Evolutionary conservation across 352 stramenopile species (phyloP).

Genomic region (Phytophthora litchii): DNA sequence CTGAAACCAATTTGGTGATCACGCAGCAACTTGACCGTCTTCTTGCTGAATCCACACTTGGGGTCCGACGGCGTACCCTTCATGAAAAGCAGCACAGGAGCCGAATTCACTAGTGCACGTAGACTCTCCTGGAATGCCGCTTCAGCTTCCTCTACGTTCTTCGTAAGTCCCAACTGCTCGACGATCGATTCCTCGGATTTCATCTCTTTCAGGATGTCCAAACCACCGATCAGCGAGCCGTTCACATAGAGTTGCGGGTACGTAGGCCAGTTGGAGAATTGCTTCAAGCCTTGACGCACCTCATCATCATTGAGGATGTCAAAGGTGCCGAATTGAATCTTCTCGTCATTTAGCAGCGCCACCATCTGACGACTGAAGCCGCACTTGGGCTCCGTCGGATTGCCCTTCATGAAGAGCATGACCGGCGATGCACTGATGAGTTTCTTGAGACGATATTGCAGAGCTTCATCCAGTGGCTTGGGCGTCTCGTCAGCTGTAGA

Average conservation of each 20-base stretch:
- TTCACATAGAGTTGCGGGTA: constrained; percentile 99
- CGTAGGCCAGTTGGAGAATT: constrained; percentile 98
- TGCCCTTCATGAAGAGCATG: constrained; percentile 99
- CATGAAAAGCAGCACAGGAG: constrained; percentile 96
- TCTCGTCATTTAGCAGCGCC: constrained; percentile 91
- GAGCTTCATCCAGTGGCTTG: constrained; percentile 60
- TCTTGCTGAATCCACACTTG: constrained; percentile 95
- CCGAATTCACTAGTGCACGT: constrained; percentile 82
- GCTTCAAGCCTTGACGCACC: constrained; percentile 95
- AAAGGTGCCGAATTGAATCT: constrained; percentile 95
- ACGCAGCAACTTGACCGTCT: constrained; percentile 91
- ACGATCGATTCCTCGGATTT: constrained; percentile 82
- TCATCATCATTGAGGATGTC: constrained; percentile 98
- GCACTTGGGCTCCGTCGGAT: constrained; percentile 93
- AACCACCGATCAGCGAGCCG: constrained; percentile 94
- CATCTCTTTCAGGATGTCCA: constrained; percentile 99
- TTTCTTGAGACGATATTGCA: constrained; percentile 83
- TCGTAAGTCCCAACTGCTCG: constrained; percentile 74
- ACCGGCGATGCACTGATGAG: constrained; percentile 87
- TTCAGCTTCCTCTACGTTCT: constrained; percentile 80
- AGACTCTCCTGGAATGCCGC: constrained; percentile 87
- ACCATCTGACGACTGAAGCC: constrained; percentile 96
- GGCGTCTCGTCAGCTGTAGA: constrained; percentile 19
- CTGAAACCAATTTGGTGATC: constrained; percentile 92
- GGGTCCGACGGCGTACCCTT: constrained; percentile 92